phyloP scores from a whole-genome alignment of 768 basidiomycete genomes.

The Suillus decipiens region DNA sequence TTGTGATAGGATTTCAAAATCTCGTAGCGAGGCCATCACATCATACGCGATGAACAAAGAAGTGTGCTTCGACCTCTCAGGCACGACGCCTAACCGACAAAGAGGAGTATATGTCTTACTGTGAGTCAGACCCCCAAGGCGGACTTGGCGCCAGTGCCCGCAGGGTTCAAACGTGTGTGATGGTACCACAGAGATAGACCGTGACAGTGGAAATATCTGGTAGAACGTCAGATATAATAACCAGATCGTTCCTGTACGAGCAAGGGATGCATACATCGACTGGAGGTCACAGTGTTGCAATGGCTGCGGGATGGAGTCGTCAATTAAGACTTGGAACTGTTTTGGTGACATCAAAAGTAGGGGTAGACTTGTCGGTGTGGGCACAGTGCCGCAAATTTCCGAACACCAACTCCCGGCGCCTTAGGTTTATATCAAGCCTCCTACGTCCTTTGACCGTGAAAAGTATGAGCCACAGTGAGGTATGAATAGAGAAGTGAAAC shows the following conservation, averaged over 20 bases:
- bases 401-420: background rate
- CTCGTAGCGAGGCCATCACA: conserved; percentile 34
- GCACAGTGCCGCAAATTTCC: background rate
- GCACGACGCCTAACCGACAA: conserved; percentile 43
- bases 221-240: background rate
- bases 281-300: background rate
- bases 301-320: background rate
- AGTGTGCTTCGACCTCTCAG: conserved; percentile 45
- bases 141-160: conserved; percentile 1
- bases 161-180: background rate
- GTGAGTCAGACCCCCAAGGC: background rate
- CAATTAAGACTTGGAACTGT: background rate
- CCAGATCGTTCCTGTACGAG: background rate
- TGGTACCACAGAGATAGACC: background rate
- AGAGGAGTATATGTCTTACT: conserved; percentile 26
- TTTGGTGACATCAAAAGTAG: background rate
- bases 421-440: background rate
- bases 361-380: background rate
- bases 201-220: too few relatives aligned
- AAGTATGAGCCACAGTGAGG: background rate
- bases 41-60: conserved; percentile 34
- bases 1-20: conserved; percentile 4
- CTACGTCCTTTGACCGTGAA: background rate
- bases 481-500: background rate
- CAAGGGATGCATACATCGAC: background rate